Evolutionary conservation across 2,329 filamentous ascomycete species (phyloP), one percentile per base, ranked within the genome.

Genomic region (Hyphodiscus sp.): DNA sequence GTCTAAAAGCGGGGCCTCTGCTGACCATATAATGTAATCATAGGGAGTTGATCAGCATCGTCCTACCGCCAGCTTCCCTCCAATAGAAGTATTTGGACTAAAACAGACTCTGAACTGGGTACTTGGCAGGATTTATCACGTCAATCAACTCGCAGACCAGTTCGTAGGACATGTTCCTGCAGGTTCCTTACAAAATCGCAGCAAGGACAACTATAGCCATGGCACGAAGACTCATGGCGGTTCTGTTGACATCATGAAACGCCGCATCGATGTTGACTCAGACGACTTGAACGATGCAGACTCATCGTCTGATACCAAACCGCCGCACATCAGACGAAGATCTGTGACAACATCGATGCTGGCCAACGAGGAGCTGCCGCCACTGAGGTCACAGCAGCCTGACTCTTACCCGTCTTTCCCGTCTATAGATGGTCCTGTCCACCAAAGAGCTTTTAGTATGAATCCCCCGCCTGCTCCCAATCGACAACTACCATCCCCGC

Each of bases 401-500:
- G 56, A 58, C 10, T 58, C 64, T 55, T 56, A 56, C 30, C 33
- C n/a, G 18, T 10, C 57, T 13, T 49, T 49, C 7, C 52, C 50
- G 7, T 41, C 49, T 11, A 46, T 47, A 41, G 59, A 62, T 10
- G 47, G 47, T 11, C 45, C 57, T 16, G 56, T 47, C 23, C 56
- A 26, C 3, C 23, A 45, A 23, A 59, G 56, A 49, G 42, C 55
- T 2, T 61, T 61, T 10, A 58, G 53, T 20, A 67, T 68, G 66
- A 63, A 67, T 47, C 65, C 63, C 44, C 65, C 64, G 11, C 57
- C 61, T n/a, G 58, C 62, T 19, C 59, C 58, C 23, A 61, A 53
- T 47, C 61, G 63, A n/a, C 66, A 67, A 23, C 52, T 67, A 29
- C 60, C 63, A 19, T 66, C 66, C n/a, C 65, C 66, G 43, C 63